These are phyloP conservation scores for Alternaria gaisen DNA, from an alignment of 2,329 filamentous ascomycete species.

Conservation along the genomic window DNA sequence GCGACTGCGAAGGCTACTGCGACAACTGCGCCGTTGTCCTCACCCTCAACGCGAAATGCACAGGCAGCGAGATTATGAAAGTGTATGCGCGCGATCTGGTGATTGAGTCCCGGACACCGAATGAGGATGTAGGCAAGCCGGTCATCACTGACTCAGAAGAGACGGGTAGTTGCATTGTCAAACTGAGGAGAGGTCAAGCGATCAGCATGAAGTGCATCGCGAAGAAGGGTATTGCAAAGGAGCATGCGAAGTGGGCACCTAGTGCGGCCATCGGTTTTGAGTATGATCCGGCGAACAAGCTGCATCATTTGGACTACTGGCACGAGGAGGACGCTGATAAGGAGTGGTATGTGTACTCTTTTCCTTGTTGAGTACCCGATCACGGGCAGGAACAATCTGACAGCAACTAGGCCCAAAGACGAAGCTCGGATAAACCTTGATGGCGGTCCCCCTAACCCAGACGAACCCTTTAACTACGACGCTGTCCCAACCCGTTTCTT, in stretches of 20 bases:
- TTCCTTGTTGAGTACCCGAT: background rate
- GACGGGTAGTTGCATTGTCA: slow-evolving; percentile 85
- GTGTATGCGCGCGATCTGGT: slow-evolving; percentile 92
- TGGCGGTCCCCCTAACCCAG: slow-evolving; percentile 74
- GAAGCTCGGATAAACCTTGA: slow-evolving; percentile 84
- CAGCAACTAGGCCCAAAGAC: slow-evolving; percentile 73
- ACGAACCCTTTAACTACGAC: slow-evolving; percentile 90
- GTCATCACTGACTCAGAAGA: slow-evolving; percentile 85
- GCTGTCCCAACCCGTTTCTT: slow-evolving; percentile 87
- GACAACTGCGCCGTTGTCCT: slow-evolving; percentile 89
- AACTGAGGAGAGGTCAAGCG: slow-evolving; percentile 89
- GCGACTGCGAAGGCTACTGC: slow-evolving; percentile 95
- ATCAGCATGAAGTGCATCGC: slow-evolving; percentile 90
- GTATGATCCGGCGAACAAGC: slow-evolving; percentile 97
- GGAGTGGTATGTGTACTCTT: slow-evolving; percentile 76
- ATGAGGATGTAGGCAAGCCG: slow-evolving; percentile 79
- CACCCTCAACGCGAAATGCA: slow-evolving; percentile 85
- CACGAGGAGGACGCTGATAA: slow-evolving; percentile 84
- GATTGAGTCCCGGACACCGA: slow-evolving; percentile 73
- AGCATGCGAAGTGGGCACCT: slow-evolving; percentile 98
- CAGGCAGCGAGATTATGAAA: slow-evolving; percentile 86
- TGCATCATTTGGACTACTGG: slow-evolving; percentile 93
- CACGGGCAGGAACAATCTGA: background rate
- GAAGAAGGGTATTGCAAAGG: slow-evolving; percentile 98
- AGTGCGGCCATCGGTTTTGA: slow-evolving; percentile 94